Evolutionary conservation across 345 rosid species (phyloP), one percentile per base, ranked within the genome.

Genomic region (Acer campestre): DNA sequence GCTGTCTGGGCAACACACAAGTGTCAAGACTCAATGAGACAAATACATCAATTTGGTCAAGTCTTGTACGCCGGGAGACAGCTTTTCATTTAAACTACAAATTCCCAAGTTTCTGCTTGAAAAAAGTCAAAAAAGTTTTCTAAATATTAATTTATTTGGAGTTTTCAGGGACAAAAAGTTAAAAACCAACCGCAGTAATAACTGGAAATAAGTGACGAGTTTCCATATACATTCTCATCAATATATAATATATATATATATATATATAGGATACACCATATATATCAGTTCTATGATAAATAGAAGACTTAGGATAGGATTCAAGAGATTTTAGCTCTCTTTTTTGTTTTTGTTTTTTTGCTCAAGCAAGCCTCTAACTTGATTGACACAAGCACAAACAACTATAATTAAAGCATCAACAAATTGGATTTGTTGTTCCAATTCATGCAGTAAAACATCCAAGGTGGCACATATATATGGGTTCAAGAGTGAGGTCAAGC

Each of bases 401-500:
- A 14, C 27, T 66, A 70, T 66, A 61, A 18, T 6, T 25, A 79
- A 25, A 27, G 22, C 17, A 20, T 63, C 7, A 48, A 13, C 10
- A 49, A 1, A 10, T 25, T 29, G 48, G 20, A 17, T 20, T 78
- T 59, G 62, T 44, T 18, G 27, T n/a, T 31, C 25, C 42, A 65
- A 38, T 76, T 88, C 80, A 88, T 72, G 85, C 62, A 40, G 87
- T 82, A 48, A 86, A 90, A 87, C 92, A 87, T 78, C 88, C 93
- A n/a, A 89, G 88, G 79, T 88, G 84, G 82, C 86, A 81, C 16
- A 88, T 74, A 76, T 84, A 86, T 58, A 87, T 74, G 3, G 90
- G 94, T 67, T 92, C 92, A 73, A 92, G 87, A 3, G 93, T 85
- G 11, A 90, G 90, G 46, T 89, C 92, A 7, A 92, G 94, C 66